These are phyloP conservation scores for Pythium apleroticum DNA, from an alignment of 352 stramenopile genomes.

Conservation along the genomic window DNA sequence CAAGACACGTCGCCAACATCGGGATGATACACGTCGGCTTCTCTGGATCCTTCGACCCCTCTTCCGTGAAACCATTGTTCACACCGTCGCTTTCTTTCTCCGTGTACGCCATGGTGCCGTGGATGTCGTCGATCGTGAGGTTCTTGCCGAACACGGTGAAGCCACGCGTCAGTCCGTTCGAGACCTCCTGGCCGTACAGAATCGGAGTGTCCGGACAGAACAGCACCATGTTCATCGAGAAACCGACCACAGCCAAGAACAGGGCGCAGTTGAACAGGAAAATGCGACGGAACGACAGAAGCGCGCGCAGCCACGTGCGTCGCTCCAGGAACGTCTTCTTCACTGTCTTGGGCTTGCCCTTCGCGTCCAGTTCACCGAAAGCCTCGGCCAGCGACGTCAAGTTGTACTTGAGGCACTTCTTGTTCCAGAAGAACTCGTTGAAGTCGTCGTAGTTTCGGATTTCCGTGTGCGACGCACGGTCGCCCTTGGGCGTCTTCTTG, in stretches of 20 bases:
- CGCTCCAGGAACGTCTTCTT: constrained; percentile 85
- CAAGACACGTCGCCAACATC: constrained; percentile 69
- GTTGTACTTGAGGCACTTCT: constrained; percentile 82
- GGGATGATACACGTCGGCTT: constrained; percentile 46
- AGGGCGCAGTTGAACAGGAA: constrained; percentile 78
- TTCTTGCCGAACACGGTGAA: constrained; percentile 76
- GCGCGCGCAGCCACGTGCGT: constrained; percentile 66
- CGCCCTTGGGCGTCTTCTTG: constrained; percentile 82
- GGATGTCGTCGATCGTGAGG: constrained; percentile 39
- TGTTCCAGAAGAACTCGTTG: constrained; percentile 88
- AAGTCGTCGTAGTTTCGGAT: constrained; percentile 89
- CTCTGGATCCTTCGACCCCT: constrained; percentile 5
- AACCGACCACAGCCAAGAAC: constrained; percentile 61
- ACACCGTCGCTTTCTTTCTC: constrained; percentile 14
- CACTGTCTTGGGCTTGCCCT: constrained; percentile 72
- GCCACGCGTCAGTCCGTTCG: constrained; percentile 38
- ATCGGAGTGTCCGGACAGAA: constrained; percentile 75
- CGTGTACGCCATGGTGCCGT: constrained; percentile 25
- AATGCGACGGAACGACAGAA: constrained; percentile 79
- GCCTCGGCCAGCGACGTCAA: constrained; percentile 56
- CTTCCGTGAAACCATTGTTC: constrained; percentile 27
- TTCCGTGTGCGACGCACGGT: constrained; percentile 60
- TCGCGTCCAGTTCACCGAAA: constrained; percentile 73
- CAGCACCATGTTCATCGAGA: constrained; percentile 73
- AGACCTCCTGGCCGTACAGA: constrained; percentile 61